Evolutionary conservation across 108 stramenopile genomes (phyloP).

Genomic region (Licmophora abbreviata): DNA sequence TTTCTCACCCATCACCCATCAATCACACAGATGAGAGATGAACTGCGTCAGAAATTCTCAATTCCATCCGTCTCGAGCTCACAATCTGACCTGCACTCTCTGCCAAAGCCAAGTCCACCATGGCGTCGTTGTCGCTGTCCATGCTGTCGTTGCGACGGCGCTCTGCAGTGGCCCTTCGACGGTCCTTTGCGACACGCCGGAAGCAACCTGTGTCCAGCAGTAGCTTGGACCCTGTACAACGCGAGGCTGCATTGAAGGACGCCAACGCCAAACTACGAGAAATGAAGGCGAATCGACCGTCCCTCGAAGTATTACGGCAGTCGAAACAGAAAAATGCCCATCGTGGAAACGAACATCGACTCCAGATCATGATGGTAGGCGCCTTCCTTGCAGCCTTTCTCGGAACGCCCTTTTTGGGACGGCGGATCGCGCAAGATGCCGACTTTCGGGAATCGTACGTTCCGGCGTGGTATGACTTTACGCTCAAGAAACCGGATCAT

Average conservation of each 20-base stretch:
- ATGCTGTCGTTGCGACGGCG: too few species aligned
- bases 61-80: not conserved
- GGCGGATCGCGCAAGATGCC: conserved; percentile 71
- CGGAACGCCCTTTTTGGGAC: conserved; percentile 60
- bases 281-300: conserved; percentile 53
- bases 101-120: not conserved
- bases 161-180: too few species aligned
- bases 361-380: conserved; percentile 46
- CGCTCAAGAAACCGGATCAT: conserved; percentile 53
- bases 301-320: conserved; percentile 31
- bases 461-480: conserved; percentile 77
- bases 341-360: conserved; percentile 24
- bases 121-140: too few species aligned
- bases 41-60: too few species aligned
- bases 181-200: not conserved
- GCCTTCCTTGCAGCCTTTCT: conserved; percentile 52
- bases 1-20: too few species aligned
- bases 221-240: conserved; percentile 12
- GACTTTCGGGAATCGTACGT: conserved; percentile 68
- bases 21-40: too few species aligned
- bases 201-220: not conserved
- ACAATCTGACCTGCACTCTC: not conserved
- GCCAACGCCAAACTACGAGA: conserved; percentile 63
- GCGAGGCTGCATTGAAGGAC: conserved; percentile 34
- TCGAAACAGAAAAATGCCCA: conserved; percentile 31